phyloP scores from a whole-genome alignment of 495 filamentous ascomycete genomes.

The Penicillium goetzii region DNA sequence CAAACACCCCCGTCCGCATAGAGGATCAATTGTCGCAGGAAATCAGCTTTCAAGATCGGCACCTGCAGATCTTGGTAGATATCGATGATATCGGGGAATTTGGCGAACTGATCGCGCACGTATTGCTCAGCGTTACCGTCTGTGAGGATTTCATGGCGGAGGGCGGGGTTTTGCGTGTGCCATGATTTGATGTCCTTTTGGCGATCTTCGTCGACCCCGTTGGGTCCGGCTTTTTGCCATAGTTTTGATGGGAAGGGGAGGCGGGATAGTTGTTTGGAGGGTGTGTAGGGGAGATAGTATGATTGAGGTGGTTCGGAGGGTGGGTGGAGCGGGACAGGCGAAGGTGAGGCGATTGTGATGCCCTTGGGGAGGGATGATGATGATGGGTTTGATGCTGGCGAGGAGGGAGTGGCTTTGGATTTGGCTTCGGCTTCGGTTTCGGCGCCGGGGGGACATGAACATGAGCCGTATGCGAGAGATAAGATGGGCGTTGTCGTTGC shows the following conservation, averaged over 20 bases:
- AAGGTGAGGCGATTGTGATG: neutral
- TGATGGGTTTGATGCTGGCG: neutral
- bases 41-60: constrained; percentile 44
- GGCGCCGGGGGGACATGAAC: neutral
- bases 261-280: neutral
- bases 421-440: neutral
- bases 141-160: constrained; percentile 43
- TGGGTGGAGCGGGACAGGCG: neutral
- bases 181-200: constrained; percentile 28
- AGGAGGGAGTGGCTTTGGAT: neutral
- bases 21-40: constrained; percentile 47
- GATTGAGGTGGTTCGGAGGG: neutral
- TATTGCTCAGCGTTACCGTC: constrained; percentile 38
- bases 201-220: constrained; percentile 19
- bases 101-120: constrained; percentile 33
- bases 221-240: constrained; percentile 39
- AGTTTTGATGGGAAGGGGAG: constrained; percentile 28
- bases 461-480: constrained; percentile 1
- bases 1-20: constrained; percentile 49
- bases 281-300: constrained; percentile 8
- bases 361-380: neutral
- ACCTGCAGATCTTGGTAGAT: constrained; percentile 35
- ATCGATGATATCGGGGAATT: constrained; percentile 28
- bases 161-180: constrained; percentile 33
- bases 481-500: neutral